Base-by-base conservation (phyloP, 2,329 filamentous ascomycete genomes). In the Thermothelomyces thermophilus region DNA sequence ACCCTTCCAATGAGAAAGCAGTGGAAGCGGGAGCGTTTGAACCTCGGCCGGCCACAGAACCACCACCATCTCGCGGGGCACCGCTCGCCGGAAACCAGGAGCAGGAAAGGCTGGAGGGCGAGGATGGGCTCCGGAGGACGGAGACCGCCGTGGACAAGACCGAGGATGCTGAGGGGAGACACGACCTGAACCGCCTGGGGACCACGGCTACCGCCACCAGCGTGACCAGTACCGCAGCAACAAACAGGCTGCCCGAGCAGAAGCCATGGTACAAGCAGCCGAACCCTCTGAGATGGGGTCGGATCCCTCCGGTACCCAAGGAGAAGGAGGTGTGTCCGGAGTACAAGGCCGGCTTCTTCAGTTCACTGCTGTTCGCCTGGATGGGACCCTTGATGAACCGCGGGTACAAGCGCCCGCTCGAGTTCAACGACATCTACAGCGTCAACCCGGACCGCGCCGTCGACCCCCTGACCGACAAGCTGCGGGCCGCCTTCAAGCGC, bases 331-430 rank as follows among this genome's bases (percentile, higher is more conserved):
- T 73, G 0, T 90, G 81, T 5, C 79, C 77, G 54, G 90, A 96
- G 68, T 75, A 88, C 63, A 74, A 71, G 3, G 90, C 90, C 5
- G 71, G 77, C 2, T 84, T 90, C 62, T 77, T 93, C 56, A 95
- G 87, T 68, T 65, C 75, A 50, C 65, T 95, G 19, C 85, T 84
- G 3, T 97, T 95, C 63, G 81, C 89, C 65, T 97, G 91, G 91
- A 91, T 96, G 76, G 82, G 82, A 0, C 84, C 88, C 1, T 64
- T 97, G 48, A 97, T 97, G 90, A 75, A 70, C 83, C 79, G 82
- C 34, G 93, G 93, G 31, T 97, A 96, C 68, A 83, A 88, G 63
- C 83, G 93, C 13, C 81, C 83, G 2, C 76, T 98, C 2, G 85
- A 95, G 62, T 70, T 83, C 48, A 87, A 86, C 58, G 93, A 98